phyloP scores from a whole-genome alignment of 1,284 basidiomycete genomes.

The Pterulicium gracile region DNA sequence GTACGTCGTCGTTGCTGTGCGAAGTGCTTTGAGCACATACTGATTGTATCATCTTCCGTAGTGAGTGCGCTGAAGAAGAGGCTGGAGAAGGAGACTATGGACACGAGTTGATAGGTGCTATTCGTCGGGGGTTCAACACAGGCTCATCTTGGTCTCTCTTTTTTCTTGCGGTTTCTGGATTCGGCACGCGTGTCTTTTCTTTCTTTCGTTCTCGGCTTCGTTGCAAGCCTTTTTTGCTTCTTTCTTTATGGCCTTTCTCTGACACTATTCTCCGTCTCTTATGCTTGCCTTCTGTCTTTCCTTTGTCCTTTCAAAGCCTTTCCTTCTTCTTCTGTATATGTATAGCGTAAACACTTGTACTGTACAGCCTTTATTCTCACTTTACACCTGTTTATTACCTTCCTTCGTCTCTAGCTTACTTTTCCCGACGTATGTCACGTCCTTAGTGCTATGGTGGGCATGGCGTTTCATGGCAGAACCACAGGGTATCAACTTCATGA shows the following conservation, averaged over 20 bases:
- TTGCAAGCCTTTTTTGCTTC: not conserved
- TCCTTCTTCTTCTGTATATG: too few relatives aligned
- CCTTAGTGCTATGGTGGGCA: too few relatives aligned
- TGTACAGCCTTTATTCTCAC: too few relatives aligned
- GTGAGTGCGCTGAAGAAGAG: constrained; percentile 7
- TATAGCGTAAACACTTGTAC: too few relatives aligned
- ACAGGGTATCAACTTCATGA: too few relatives aligned
- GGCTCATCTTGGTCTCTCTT: not conserved
- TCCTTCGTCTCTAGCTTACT: too few relatives aligned
- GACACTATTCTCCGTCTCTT: not conserved
- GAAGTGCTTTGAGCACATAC: not conserved
- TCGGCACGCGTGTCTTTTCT: not conserved
- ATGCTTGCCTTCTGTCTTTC: not conserved
- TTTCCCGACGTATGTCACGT: too few relatives aligned
- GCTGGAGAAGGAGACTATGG: constrained; percentile 5
- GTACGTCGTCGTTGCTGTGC: constrained; percentile 6
- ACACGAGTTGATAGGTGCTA: not conserved
- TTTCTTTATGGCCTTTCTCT: not conserved
- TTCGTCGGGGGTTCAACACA: not conserved
- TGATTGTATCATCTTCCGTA: not conserved
- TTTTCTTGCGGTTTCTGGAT: not conserved
- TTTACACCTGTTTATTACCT: too few relatives aligned
- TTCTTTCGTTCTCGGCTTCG: not conserved
- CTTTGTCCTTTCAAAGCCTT: not conserved
- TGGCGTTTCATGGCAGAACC: too few relatives aligned